Evolutionary conservation across 2,329 filamentous ascomycete genomes (phyloP), one percentile per base, ranked within the genome.

Genomic region (Ophiostoma montium): DNA sequence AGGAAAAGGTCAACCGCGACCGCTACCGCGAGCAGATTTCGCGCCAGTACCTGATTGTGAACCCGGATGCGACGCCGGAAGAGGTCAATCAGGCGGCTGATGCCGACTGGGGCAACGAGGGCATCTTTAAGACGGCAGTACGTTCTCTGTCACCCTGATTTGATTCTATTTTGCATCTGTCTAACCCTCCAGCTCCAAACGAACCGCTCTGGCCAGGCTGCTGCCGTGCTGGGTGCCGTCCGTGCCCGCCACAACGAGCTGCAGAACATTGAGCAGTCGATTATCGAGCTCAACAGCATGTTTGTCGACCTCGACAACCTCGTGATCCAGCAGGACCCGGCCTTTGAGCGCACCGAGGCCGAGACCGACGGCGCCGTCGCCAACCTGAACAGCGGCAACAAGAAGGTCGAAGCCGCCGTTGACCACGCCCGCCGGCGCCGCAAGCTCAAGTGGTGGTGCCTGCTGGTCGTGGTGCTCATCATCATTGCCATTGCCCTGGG

Each of bases 231-330:
- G 46, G 84, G 84, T 55, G 82, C 83, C 54, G 86, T 90, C 35
- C 82, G 84, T 56, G 84, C 84, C 35, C 84, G 86, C 50, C 86
- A 90, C 70, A 86, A 84, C 61, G 86, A 90, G 66, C 80, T 90
- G 55, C 77, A 86, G 67, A 78, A 78, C 64, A 90, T 92, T 57
- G 84, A 90, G 65, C 72, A 76, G 61, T 87, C 83, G 6, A 73
- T 90, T 55, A 68, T 70, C 33, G 82, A 90, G 62, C 74, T 90
- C 38, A 73, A 78, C 23, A 62, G 73, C 44, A 73, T 90, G 57
- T 88, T 87, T 69, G 70, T 80, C 56, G 80, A 89, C 59, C 77
- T 92, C 53, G 82, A 84, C 52, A 78, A 84, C 57, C 70, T 84
- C 52, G 79, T 90, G 51, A 76, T 86, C 57, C 73, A 81, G 58